Evolutionary conservation across 371 early-diverging fungal genomes (phyloP).

Genomic region (Mucor irregularis): DNA sequence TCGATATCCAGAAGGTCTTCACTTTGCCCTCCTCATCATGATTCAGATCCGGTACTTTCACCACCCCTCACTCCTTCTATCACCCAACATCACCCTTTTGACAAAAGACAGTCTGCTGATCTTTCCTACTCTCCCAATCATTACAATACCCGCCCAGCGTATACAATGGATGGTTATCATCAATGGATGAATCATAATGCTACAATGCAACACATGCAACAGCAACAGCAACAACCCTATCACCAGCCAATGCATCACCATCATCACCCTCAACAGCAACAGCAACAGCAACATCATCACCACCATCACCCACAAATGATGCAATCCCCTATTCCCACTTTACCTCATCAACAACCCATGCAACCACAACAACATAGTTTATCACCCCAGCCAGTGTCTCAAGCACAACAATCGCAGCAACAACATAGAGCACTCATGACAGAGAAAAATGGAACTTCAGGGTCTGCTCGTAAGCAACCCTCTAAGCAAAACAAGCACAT

Average conservation of each 20-base stretch:
- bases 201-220: constrained; percentile 13
- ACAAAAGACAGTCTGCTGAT: constrained; percentile 34
- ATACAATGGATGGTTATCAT: constrained; percentile 23
- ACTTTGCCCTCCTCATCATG: constrained; percentile 20
- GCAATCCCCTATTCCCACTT: constrained; percentile 10
- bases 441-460: not conserved
- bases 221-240: constrained; percentile 6
- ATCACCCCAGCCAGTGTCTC: not conserved
- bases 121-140: constrained; percentile 10
- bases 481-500: constrained; percentile 52
- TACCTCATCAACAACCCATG: not conserved
- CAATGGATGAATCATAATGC: constrained; percentile 30
- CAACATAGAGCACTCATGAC: constrained; percentile 7
- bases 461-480: constrained; percentile 32
- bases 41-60: constrained; percentile 40
- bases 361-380: not conserved
- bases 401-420: not conserved
- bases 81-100: constrained; percentile 38
- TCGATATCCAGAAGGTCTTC: constrained; percentile 23
- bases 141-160: constrained; percentile 10
- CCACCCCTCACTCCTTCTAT: constrained; percentile 47
- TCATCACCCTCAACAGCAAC: constrained; percentile 9
- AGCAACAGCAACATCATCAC: constrained; percentile 2
- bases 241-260: constrained; percentile 1
- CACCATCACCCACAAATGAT: constrained; percentile 6